phyloP scores from a whole-genome alignment of 768 basidiomycete species.

The Gelatoporia subvermispora region DNA sequence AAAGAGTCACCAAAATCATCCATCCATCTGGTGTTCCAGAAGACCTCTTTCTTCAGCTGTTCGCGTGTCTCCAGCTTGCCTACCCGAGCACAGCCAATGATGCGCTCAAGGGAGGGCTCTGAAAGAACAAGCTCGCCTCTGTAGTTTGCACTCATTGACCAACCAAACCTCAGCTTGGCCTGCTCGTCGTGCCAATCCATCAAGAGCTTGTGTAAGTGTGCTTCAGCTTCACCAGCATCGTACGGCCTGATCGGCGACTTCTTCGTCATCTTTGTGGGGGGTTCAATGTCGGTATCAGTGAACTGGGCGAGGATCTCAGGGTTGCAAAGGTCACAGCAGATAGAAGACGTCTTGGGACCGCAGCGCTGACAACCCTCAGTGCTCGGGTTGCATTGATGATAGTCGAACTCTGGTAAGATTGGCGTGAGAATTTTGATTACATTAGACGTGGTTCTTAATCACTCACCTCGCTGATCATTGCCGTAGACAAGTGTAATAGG shows the following conservation, averaged over 20 bases:
- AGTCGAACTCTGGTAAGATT: no score
- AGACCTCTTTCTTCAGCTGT: slow-evolving; percentile 15
- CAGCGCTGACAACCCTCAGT: slow-evolving; percentile 16
- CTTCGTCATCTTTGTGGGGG: neutral
- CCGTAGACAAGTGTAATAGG: slow-evolving; percentile 19
- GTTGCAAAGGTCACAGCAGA: slow-evolving; percentile 24
- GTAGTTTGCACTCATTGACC: slow-evolving; percentile 4
- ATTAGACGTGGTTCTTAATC: neutral
- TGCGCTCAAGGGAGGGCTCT: slow-evolving; percentile 14
- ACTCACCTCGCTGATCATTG: slow-evolving; percentile 14
- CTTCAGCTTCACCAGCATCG: slow-evolving; percentile 1
- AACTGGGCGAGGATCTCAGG: slow-evolving; percentile 5
- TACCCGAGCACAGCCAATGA: slow-evolving; percentile 22
- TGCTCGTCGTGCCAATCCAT: slow-evolving; percentile 12
- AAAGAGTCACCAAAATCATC: no score
- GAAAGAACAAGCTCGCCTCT: slow-evolving; percentile 18
- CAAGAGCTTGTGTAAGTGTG: slow-evolving; percentile 3
- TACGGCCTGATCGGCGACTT: slow-evolving; percentile 7
- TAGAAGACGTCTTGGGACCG: neutral
- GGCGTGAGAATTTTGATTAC: neutral
- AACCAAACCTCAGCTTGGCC: slow-evolving; percentile 3
- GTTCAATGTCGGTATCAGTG: neutral
- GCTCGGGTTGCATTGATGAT: no score
- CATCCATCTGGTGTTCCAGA: slow-evolving; percentile 9
- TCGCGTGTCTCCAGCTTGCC: slow-evolving; percentile 12